Conservation (phyloP, 371 early-diverging fungal genomes). For the Circinella minor region DNA sequence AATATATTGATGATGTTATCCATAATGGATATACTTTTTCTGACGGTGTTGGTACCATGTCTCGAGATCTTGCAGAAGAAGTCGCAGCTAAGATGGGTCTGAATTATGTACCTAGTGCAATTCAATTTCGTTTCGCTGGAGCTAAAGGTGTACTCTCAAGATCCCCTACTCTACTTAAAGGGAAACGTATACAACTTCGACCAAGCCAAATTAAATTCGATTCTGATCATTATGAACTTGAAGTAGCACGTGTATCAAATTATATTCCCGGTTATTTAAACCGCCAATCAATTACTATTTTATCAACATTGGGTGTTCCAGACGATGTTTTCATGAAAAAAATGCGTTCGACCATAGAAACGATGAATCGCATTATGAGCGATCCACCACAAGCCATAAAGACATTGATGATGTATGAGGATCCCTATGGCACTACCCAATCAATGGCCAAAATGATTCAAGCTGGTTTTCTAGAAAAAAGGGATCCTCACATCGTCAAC, state of each 20-base stretch:
- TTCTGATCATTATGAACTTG: slow-evolving; percentile 61
- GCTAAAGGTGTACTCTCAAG: slow-evolving; percentile 77
- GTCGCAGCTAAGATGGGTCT: slow-evolving; percentile 59
- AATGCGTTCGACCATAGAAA: slow-evolving; percentile 48
- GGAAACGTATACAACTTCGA: slow-evolving; percentile 54
- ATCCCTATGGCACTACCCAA: slow-evolving; percentile 59
- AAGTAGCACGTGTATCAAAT: slow-evolving; percentile 63
- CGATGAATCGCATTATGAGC: slow-evolving; percentile 49
- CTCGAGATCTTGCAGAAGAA: slow-evolving; percentile 53
- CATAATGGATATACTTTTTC: slow-evolving; percentile 68
- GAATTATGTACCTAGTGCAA: slow-evolving; percentile 65
- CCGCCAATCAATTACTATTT: slow-evolving; percentile 72
- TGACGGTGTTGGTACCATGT: slow-evolving; percentile 87
- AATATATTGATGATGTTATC: slow-evolving; percentile 61
- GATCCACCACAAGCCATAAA: slow-evolving; percentile 51
- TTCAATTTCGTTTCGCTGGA: slow-evolving; percentile 84
- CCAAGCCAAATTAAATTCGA: slow-evolving; percentile 77
- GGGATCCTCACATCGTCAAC: slow-evolving; percentile 65
- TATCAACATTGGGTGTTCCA: slow-evolving; percentile 68
- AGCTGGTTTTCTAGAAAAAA: slow-evolving; percentile 58
- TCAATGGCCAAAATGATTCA: slow-evolving; percentile 59
- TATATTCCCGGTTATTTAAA: slow-evolving; percentile 71
- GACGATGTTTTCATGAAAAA: slow-evolving; percentile 58
- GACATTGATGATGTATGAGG: slow-evolving; percentile 52
- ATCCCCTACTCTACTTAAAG: slow-evolving; percentile 22